These are phyloP conservation scores for Trifolium subterraneum DNA, from an alignment of 306 rosid species.

Conservation along the genomic window DNA sequence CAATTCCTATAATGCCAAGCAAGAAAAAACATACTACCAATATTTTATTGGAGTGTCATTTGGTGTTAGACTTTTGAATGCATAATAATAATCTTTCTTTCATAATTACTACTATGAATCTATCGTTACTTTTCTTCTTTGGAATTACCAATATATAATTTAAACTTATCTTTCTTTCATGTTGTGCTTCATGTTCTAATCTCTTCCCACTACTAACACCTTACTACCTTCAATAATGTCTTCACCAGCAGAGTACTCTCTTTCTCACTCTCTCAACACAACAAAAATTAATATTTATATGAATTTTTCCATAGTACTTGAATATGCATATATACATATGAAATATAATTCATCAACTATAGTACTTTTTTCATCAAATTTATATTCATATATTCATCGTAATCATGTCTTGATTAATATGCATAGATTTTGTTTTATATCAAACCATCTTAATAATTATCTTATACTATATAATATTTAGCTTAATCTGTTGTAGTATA, in stretches of 20 bases:
- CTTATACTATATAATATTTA: too few species aligned
- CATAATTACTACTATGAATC: conserved; percentile 3
- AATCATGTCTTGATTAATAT: neutral
- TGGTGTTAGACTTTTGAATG: conserved; percentile 24
- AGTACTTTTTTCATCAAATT: neutral
- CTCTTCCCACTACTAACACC: neutral
- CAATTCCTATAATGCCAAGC: neutral
- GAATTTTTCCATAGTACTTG: neutral
- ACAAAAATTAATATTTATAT: neutral
- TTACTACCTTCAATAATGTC: conserved; percentile 56
- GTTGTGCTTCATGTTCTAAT: neutral
- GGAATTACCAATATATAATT: conserved; percentile 36
- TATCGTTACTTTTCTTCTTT: conserved; percentile 18
- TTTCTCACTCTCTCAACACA: conserved; percentile 5
- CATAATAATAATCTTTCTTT: neutral
- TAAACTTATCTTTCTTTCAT: conserved; percentile 1
- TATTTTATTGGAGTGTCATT: conserved; percentile 3
- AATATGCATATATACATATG: too few species aligned
- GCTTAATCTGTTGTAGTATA: too few species aligned
- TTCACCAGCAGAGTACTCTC: conserved; percentile 71
- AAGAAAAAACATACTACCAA: neutral
- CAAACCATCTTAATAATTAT: too few species aligned
- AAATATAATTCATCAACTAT: neutral
- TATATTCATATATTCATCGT: conserved; percentile 8
- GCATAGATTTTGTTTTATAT: conserved; percentile 17